Base-by-base conservation (phyloP, 345 rosid genomes). In the Sapria himalayana region DNA sequence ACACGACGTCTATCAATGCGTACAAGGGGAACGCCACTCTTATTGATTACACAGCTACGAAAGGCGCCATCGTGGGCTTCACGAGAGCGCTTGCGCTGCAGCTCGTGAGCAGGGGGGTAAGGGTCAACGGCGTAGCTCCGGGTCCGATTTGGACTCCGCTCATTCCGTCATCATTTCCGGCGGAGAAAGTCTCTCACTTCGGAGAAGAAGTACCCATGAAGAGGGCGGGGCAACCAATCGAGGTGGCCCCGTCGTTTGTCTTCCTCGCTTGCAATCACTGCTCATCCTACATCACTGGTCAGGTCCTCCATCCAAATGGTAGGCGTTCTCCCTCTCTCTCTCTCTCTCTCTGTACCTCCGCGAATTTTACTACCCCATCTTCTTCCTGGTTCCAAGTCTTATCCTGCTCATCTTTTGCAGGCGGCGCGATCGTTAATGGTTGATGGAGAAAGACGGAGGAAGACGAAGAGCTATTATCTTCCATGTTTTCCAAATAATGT, bases 91-190 rank as follows among this genome's bases (percentile, higher is more conserved):
- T 79, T 7, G 69, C 89, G 3, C 79, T 79, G 14, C 80, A 77
- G 62, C 65, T 76, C 1, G 85, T 65, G 42, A 20, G 43, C 19
- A 63, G 23, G 50, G 78, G 85, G 2, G 69, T 76, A 5, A 69
- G 80, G 0, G 82, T 85, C 7, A 74, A 85, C 2, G 89, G 77
- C 0, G 85, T 80, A 0, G 85, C 82, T 7, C 89, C 91, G 0
- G 89, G 96, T 15, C 93, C 82, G 8, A 72, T 79, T 3, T 76
- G 85, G 96, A 85, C 89, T 10, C 96, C 79, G 1, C 37, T 85
- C 54, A 56, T 74, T 25, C 76, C 91, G 0, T 58, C 85, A 3
- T 74, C 93, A 0, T 77, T 72, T 39, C 41, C 40, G 1, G 70
- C 72, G 13, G 81, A 85, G 2, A 63, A 64, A 54, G 57, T 47